Percentiles rank a stretch among this genome's conserved stretches.
Conservation (phyloP, 2,329 filamentous ascomycete genomes). For the Aureobasidium sp. region DNA sequence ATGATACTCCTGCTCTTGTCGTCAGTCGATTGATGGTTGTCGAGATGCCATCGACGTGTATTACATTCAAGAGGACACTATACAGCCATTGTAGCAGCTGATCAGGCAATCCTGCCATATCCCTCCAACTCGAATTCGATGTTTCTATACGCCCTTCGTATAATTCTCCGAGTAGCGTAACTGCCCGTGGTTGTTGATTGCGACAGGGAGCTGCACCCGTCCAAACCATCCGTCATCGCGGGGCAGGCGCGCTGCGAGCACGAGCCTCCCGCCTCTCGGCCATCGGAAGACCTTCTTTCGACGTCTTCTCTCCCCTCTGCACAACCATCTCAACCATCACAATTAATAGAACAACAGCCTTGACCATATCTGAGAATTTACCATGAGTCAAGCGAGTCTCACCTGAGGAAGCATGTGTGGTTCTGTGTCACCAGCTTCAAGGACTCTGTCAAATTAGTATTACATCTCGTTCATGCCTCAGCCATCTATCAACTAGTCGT, state of each 20-base stretch:
- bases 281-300: constrained; percentile 2
- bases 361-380: too few relatives aligned
- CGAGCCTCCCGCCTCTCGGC: background rate
- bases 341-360: too few relatives aligned
- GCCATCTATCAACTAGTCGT: too few relatives aligned
- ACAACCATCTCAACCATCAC: too few relatives aligned
- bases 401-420: too few relatives aligned
- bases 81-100: constrained; percentile 93
- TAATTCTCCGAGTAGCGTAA: too few relatives aligned
- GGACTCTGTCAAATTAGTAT: too few relatives aligned
- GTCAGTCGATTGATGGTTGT: constrained; percentile 19
- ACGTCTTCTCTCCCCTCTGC: background rate
- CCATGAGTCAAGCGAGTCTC: too few relatives aligned
- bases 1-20: constrained; percentile 68
- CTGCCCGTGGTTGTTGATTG: too few relatives aligned
- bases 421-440: too few relatives aligned
- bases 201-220: background rate
- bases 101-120: constrained; percentile 66
- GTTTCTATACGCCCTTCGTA: too few relatives aligned
- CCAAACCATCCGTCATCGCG: constrained; percentile 10
- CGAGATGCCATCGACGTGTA: background rate
- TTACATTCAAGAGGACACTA: constrained; percentile 55
- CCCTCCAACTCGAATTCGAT: background rate
- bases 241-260: background rate
- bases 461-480: too few relatives aligned